phyloP scores from a whole-genome alignment of 306 rosid genomes.

The Lagenaria siceraria region DNA sequence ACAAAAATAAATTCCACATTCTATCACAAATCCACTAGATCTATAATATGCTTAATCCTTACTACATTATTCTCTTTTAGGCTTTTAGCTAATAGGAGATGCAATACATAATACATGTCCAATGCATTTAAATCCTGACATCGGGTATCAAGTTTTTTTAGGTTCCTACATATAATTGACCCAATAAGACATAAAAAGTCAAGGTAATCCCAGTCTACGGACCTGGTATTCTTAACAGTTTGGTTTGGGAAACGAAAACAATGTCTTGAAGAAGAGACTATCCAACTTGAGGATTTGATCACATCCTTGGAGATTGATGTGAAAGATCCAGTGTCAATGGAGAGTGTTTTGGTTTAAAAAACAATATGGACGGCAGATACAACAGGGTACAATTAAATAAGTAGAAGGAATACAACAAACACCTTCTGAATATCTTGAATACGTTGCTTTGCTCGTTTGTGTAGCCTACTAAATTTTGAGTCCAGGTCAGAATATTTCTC shows the following conservation, averaged over 20 bases:
- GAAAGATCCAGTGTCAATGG: constrained; percentile 47
- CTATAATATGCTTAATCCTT: neutral
- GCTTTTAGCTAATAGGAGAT: neutral
- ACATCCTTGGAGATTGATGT: constrained; percentile 46
- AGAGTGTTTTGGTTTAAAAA: constrained; percentile 26
- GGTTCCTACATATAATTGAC: neutral
- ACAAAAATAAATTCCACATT: neutral
- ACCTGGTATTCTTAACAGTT: constrained; percentile 7
- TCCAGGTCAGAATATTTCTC: constrained; percentile 94
- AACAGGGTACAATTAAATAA: neutral
- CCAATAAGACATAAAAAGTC: neutral
- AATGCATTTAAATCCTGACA: neutral
- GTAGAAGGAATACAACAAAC: constrained; percentile 9
- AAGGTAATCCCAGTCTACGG: neutral
- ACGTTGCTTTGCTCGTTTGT: constrained; percentile 95
- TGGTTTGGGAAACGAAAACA: neutral
- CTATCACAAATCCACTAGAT: neutral
- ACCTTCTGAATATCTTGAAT: constrained; percentile 98
- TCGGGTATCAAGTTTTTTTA: neutral
- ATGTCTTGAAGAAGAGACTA: neutral
- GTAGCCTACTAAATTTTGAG: constrained; percentile 78
- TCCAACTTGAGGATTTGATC: constrained; percentile 11
- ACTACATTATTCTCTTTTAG: neutral
- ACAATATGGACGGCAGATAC: neutral
- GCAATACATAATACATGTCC: neutral